A percentile compares a stretch with the other conserved stretches of the same genome.
phyloP scores from a whole-genome alignment of 2,329 filamentous ascomycete species.

The Xylariaceae sp. region DNA sequence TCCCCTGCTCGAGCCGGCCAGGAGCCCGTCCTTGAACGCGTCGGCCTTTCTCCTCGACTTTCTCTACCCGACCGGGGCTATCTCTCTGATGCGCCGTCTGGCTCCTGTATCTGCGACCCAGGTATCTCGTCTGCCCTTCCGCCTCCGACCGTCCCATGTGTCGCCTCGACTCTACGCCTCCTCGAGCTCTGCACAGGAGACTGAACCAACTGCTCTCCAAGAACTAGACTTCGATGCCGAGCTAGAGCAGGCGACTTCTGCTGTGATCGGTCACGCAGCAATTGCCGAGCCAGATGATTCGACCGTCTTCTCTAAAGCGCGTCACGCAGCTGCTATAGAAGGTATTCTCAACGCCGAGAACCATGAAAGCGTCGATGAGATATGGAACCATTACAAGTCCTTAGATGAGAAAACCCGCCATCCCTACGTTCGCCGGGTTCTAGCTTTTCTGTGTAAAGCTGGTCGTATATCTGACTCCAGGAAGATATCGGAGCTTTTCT shows the following conservation, averaged over 20 bases:
- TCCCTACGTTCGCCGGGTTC: slow-evolving; percentile 29
- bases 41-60: slow-evolving; percentile 52
- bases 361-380: slow-evolving; percentile 28
- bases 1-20: slow-evolving; percentile 22
- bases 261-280: too few species aligned
- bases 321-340: slow-evolving; percentile 18
- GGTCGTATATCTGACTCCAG: slow-evolving; percentile 38
- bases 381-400: slow-evolving; percentile 40
- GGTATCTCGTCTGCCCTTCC: slow-evolving; percentile 26
- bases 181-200: slow-evolving; percentile 17
- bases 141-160: slow-evolving; percentile 17
- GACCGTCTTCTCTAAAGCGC: too few species aligned
- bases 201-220: not conserved
- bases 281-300: too few species aligned
- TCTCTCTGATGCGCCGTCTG: slow-evolving; percentile 38
- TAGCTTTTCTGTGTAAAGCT: slow-evolving; percentile 40
- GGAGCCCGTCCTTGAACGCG: slow-evolving; percentile 33
- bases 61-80: slow-evolving; percentile 44
- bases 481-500: slow-evolving; percentile 42
- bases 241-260: too few species aligned
- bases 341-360: slow-evolving; percentile 16
- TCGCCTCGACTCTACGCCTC: slow-evolving; percentile 24
- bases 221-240: not conserved
- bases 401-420: slow-evolving; percentile 31
- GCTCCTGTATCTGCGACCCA: slow-evolving; percentile 18